Conservation (phyloP, 192 early-diverging fungal species). For the Coemansia sp. region DNA sequence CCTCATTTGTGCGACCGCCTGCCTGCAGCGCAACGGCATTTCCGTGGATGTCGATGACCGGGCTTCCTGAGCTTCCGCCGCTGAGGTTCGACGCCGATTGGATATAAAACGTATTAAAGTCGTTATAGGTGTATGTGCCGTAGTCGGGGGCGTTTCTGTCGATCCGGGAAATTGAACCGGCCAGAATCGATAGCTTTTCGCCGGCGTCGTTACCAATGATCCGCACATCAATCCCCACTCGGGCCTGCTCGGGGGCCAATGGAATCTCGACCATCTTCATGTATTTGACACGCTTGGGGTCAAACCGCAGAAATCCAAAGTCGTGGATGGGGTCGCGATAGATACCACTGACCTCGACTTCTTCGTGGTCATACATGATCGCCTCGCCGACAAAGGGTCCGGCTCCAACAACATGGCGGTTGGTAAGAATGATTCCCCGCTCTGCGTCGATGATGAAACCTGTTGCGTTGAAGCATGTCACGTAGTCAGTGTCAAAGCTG, state of each 20-base stretch:
- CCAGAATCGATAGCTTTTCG: slow-evolving; percentile 77
- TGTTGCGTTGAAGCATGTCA: slow-evolving; percentile 55
- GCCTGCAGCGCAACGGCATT: slow-evolving; percentile 75
- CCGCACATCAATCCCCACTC: slow-evolving; percentile 75
- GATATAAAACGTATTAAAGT: slow-evolving; percentile 84
- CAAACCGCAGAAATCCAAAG: slow-evolving; percentile 81
- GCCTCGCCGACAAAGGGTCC: slow-evolving; percentile 75
- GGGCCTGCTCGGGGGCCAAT: slow-evolving; percentile 68
- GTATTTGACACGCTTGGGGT: slow-evolving; percentile 68
- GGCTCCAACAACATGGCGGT: slow-evolving; percentile 76
- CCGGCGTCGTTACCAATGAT: slow-evolving; percentile 83
- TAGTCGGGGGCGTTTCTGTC: slow-evolving; percentile 76
- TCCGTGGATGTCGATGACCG: slow-evolving; percentile 77
- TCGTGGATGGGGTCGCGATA: slow-evolving; percentile 85
- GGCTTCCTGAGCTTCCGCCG: slow-evolving; percentile 78
- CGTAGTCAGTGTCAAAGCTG: slow-evolving; percentile 36
- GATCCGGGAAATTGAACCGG: slow-evolving; percentile 71
- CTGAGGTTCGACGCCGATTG: slow-evolving; percentile 75
- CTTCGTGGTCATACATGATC: slow-evolving; percentile 76
- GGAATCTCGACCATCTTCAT: slow-evolving; percentile 70
- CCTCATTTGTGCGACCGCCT: slow-evolving; percentile 69
- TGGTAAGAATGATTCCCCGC: slow-evolving; percentile 75
- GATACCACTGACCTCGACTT: slow-evolving; percentile 69
- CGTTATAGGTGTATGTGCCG: slow-evolving; percentile 70
- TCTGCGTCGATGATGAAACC: slow-evolving; percentile 79